Conservation (phyloP, 2,329 filamentous ascomycete genomes). For the Xylariaceae sp. region DNA sequence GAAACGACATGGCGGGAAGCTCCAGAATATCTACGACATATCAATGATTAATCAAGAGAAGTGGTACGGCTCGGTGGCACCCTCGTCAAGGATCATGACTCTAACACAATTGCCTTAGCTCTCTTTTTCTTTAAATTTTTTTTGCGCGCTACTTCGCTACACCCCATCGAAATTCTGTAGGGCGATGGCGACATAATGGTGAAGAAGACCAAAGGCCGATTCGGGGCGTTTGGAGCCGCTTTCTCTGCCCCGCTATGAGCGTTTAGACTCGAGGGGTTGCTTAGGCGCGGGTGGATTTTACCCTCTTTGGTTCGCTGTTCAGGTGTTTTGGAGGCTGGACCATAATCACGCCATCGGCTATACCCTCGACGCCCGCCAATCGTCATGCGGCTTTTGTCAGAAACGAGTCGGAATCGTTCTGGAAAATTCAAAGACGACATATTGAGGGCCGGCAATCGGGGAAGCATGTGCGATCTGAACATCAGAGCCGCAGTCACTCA, state of each 20-base stretch:
- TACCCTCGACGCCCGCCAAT: slow-evolving; percentile 25
- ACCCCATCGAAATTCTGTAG: slow-evolving; percentile 14
- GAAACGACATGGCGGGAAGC: slow-evolving; percentile 31
- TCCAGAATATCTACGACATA: slow-evolving; percentile 3
- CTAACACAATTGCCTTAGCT: slow-evolving; percentile 11
- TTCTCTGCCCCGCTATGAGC: slow-evolving; percentile 15
- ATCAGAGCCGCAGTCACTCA: not conserved
- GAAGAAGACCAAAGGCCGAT: slow-evolving; percentile 15
- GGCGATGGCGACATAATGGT: slow-evolving; percentile 22
- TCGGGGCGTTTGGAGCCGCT: slow-evolving; percentile 9
- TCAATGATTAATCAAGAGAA: slow-evolving; percentile 14
- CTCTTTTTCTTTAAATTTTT: too few relatives aligned
- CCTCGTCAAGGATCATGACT: not conserved
- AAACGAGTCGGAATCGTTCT: slow-evolving; percentile 15
- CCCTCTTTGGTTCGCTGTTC: slow-evolving; percentile 16
- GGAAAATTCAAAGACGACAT: slow-evolving; percentile 8
- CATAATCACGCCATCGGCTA: slow-evolving; percentile 29
- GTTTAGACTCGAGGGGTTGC: slow-evolving; percentile 18
- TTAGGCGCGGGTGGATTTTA: too few relatives aligned
- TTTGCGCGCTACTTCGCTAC: too few relatives aligned
- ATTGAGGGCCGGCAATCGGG: slow-evolving; percentile 27
- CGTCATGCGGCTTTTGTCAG: slow-evolving; percentile 25
- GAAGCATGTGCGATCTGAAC: slow-evolving; percentile 1
- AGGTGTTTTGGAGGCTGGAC: slow-evolving; percentile 22
- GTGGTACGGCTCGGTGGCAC: slow-evolving; percentile 3